Percentiles rank a stretch among this genome's conserved stretches.
phyloP scores from a whole-genome alignment of 2,329 filamentous ascomycete genomes.

The Chaetomiaceae sp. region DNA sequence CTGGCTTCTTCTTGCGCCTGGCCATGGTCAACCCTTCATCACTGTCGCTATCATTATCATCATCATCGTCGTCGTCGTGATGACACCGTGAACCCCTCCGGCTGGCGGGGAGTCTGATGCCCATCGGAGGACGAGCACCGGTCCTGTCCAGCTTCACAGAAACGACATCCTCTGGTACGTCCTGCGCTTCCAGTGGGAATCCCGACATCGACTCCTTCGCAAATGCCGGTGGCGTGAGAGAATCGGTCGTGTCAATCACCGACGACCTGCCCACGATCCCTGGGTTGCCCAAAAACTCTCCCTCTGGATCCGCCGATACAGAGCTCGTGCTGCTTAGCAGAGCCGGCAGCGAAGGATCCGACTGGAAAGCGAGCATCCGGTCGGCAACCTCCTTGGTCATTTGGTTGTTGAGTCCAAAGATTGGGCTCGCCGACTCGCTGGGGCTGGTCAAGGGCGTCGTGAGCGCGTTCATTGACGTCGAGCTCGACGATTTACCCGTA shows the following conservation, averaged over 20 bases:
- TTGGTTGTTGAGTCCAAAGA: slow-evolving; percentile 37
- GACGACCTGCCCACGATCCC: slow-evolving; percentile 43
- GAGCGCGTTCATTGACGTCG: slow-evolving; percentile 46
- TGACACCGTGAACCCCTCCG: background rate
- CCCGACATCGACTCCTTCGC: slow-evolving; percentile 43
- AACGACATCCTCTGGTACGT: slow-evolving; percentile 25
- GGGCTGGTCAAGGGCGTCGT: slow-evolving; percentile 53
- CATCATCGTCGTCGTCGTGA: slow-evolving; percentile 35
- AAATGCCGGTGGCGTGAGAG: slow-evolving; percentile 50
- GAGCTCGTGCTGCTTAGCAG: slow-evolving; percentile 61
- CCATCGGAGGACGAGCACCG: background rate
- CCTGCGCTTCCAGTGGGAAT: slow-evolving; percentile 44
- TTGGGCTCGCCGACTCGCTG: slow-evolving; percentile 49
- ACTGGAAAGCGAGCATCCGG: slow-evolving; percentile 52
- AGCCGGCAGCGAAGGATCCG: slow-evolving; percentile 60
- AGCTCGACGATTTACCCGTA: slow-evolving; percentile 49
- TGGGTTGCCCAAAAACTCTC: slow-evolving; percentile 52
- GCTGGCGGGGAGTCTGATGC: background rate
- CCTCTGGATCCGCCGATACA: slow-evolving; percentile 58
- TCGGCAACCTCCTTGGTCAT: slow-evolving; percentile 42
- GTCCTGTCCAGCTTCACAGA: slow-evolving; percentile 12
- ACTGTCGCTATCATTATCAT: slow-evolving; percentile 49
- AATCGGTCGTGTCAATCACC: slow-evolving; percentile 50
- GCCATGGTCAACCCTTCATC: slow-evolving; percentile 53
- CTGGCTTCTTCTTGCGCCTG: slow-evolving; percentile 42